Evolutionary conservation across 805 yeast species (phyloP).

Genomic region (Yarrowia sp.): DNA sequence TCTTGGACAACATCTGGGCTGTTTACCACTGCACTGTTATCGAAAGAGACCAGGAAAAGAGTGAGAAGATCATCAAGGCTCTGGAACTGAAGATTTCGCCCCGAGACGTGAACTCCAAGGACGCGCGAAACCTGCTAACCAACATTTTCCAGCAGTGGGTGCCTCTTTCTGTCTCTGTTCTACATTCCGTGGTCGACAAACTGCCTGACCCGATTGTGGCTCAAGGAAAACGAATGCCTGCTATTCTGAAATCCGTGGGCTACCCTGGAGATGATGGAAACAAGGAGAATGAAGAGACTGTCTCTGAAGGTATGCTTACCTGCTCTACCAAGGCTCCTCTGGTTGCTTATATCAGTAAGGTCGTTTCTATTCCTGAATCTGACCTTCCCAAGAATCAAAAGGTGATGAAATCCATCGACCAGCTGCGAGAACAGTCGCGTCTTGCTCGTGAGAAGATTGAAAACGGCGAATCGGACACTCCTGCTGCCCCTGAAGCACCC

Average conservation of each 20-base stretch:
- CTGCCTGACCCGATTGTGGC: conserved; percentile 84
- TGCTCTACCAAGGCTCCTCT: conserved; percentile 75
- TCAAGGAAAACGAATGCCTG: conserved; percentile 73
- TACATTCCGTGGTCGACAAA: conserved; percentile 82
- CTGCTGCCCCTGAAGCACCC: conserved; percentile 40
- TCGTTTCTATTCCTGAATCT: conserved; percentile 80
- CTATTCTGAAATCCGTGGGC: conserved; percentile 67
- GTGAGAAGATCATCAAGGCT: conserved; percentile 76
- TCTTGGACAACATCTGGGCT: conserved; percentile 91
- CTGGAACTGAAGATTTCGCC: conserved; percentile 72
- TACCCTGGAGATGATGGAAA: conserved; percentile 50
- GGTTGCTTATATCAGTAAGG: conserved; percentile 86
- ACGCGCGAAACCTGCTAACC: conserved; percentile 65
- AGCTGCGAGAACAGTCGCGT: conserved; percentile 43
- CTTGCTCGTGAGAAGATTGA: conserved; percentile 44
- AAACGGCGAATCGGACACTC: conserved; percentile 24
- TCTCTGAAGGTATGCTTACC: conserved; percentile 62
- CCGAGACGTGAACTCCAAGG: conserved; percentile 81
- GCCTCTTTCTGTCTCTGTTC: conserved; percentile 85
- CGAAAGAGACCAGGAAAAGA: conserved; percentile 70
- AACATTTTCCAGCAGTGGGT: conserved; percentile 90
- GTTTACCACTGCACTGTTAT: conserved; percentile 75
- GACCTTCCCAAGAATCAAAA: conserved; percentile 70
- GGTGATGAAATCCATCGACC: conserved; percentile 48
- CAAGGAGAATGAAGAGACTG: conserved; percentile 28